Base-by-base conservation (phyloP, 75 land plant species). In the Picea glauca region DNA sequence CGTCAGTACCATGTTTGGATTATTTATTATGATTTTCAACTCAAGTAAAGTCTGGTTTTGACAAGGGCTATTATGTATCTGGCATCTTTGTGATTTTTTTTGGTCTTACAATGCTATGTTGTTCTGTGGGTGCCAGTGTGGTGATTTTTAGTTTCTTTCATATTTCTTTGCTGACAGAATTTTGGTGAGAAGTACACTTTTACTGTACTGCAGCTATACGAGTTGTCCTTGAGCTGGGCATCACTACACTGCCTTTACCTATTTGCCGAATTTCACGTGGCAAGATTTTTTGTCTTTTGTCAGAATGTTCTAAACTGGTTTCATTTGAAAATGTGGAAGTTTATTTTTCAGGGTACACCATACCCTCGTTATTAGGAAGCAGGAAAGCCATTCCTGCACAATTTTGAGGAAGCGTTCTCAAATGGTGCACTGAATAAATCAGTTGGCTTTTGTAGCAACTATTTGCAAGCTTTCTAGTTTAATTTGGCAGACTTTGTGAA, bases 341-440 rank as follows among this genome's bases (percentile, higher is more conserved):
- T 66, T 70, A 38, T 33, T 1, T 1, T 12, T 14, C 13, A 32
- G 32, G 14, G 17, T 32, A 32, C 17, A 32, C 31, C 2, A 14
- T 40, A 5, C n/a, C 20, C 15, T 33, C 17, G n/a, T n/a, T 70
- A 21, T 43, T 70, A 70, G 50, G 38, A 70, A 70, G 40, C 5
- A 32, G 23, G 43, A 38, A n/a, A 70, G 40, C 15, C 7, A 9
- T 43, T 70, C 17, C 50, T 18, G 73, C 43, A 9, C 73, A 18
- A 70, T 70, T 68, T 33, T n/a, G n/a, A 70, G 73, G 54, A 70
- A 70, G 12, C 73, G 35, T n/a, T n/a, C 50, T 43, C 7, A 13
- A 70, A 40, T 46, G 21, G 11, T 70, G 73, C 54, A 43, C 43
- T 8, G 50, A 70, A 70, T 35, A 70, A 70, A 38, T 18, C n/a